Conservation (phyloP, 148 eudicot genomes). For the Rhododendron ovatum region DNA sequence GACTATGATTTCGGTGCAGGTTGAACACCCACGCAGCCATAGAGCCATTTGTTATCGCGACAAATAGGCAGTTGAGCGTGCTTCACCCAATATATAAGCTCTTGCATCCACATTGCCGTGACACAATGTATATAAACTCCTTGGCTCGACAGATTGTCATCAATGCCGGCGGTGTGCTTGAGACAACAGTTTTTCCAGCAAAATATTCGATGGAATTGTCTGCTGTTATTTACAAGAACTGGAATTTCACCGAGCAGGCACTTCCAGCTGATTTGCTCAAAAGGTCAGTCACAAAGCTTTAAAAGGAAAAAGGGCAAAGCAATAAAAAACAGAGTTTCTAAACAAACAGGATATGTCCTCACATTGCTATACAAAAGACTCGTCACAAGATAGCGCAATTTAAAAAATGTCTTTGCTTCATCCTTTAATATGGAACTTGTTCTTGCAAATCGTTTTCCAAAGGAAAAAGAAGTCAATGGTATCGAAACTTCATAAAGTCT, state of each 20-base stretch:
- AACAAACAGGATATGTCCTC: not conserved
- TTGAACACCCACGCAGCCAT: slow-evolving; percentile 13
- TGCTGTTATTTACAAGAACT: slow-evolving; percentile 47
- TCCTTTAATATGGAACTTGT: not conserved
- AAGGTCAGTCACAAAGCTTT: slow-evolving; percentile 33
- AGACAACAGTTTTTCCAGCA: slow-evolving; percentile 69
- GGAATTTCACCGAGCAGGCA: slow-evolving; percentile 68
- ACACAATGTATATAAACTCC: slow-evolving; percentile 71
- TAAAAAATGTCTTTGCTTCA: not conserved
- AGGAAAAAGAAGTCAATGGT: not conserved
- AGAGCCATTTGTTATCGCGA: slow-evolving; percentile 52
- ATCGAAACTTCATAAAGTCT: not conserved
- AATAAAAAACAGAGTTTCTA: not conserved
- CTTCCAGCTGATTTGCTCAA: slow-evolving; percentile 71
- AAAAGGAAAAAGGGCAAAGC: not conserved
- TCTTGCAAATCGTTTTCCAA: not conserved
- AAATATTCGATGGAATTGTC: slow-evolving; percentile 75
- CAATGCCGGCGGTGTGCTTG: slow-evolving; percentile 69
- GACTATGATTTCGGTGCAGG: slow-evolving; percentile 33
- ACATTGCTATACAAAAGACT: not conserved
- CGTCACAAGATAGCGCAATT: not conserved
- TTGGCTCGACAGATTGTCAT: slow-evolving; percentile 74
- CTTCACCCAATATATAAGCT: slow-evolving; percentile 78
- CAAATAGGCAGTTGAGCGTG: slow-evolving; percentile 63
- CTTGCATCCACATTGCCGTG: slow-evolving; percentile 75